These are phyloP conservation scores for Pseudogymnoascus sp. DNA, from an alignment of 2,329 filamentous ascomycete genomes.

Conservation along the genomic window DNA sequence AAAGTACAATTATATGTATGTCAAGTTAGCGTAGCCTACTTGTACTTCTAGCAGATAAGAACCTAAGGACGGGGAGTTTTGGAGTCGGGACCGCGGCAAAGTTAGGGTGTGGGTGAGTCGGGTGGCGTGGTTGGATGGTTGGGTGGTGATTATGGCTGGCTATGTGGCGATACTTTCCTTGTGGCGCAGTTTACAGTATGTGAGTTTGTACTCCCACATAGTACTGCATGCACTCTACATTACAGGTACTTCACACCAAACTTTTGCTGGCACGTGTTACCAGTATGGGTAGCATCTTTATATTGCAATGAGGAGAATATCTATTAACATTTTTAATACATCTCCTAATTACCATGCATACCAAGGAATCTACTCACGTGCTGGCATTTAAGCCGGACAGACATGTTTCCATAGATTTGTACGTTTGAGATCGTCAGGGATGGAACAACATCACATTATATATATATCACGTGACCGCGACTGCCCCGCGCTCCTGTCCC, in stretches of 20 bases:
- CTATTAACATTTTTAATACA: neutral
- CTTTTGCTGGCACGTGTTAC: neutral
- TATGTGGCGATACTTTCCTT: neutral
- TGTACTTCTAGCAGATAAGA: neutral
- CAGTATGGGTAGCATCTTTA: neutral
- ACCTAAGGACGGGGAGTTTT: neutral
- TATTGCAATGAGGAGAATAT: neutral
- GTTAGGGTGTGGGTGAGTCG: neutral
- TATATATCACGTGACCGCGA: neutral
- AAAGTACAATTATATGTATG: neutral
- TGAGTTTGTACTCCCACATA: neutral
- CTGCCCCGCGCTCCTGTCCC: neutral
- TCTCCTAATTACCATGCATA: neutral
- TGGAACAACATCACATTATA: neutral
- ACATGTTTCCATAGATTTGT: neutral
- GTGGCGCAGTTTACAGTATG: constrained; percentile 2
- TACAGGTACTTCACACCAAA: neutral
- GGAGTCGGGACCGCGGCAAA: neutral
- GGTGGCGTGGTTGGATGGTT: constrained; percentile 4
- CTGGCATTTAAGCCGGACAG: neutral
- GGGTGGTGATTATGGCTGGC: neutral
- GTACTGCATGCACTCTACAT: neutral
- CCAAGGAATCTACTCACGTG: neutral
- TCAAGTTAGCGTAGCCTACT: neutral
- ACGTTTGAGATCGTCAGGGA: no score